These are phyloP conservation scores for Paratinospora sagittata DNA, from an alignment of 164 flowering plant species.

Conservation along the genomic window DNA sequence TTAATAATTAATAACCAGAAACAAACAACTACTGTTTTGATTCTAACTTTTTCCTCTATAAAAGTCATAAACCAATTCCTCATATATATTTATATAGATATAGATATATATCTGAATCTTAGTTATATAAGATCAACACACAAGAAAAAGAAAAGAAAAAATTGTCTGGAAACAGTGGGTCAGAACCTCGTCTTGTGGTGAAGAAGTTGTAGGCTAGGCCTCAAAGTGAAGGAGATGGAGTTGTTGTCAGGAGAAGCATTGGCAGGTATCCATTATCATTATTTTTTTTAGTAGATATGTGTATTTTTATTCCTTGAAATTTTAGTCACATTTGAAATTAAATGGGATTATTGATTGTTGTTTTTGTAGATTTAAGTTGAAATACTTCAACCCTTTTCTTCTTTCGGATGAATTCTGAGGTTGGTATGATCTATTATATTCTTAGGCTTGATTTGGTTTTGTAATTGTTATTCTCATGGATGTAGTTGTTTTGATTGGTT, in stretches of 20 bases:
- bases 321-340: background rate
- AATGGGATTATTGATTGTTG: slow-evolving; percentile 9
- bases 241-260: slow-evolving; percentile 65
- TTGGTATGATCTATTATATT: slow-evolving; percentile 22
- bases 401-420: slow-evolving; percentile 80
- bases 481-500: background rate
- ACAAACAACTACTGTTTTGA: background rate
- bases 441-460: background rate
- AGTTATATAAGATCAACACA: background rate
- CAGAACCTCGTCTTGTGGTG: slow-evolving; percentile 34
- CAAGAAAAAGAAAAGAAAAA: background rate
- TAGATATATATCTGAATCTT: background rate
- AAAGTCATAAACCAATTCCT: background rate
- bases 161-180: slow-evolving; percentile 3
- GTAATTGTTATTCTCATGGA: background rate
- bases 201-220: slow-evolving; percentile 48
- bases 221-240: slow-evolving; percentile 68
- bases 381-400: slow-evolving; percentile 81
- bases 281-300: slow-evolving; percentile 3
- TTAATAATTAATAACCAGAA: background rate
- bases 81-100: background rate
- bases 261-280: slow-evolving; percentile 36
- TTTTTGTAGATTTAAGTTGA: slow-evolving; percentile 62
- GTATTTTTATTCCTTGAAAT: slow-evolving; percentile 4
- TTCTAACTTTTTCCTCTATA: background rate